phyloP scores from a whole-genome alignment of 1,139 yeast genomes.

The Insectozyma bohioensis region DNA sequence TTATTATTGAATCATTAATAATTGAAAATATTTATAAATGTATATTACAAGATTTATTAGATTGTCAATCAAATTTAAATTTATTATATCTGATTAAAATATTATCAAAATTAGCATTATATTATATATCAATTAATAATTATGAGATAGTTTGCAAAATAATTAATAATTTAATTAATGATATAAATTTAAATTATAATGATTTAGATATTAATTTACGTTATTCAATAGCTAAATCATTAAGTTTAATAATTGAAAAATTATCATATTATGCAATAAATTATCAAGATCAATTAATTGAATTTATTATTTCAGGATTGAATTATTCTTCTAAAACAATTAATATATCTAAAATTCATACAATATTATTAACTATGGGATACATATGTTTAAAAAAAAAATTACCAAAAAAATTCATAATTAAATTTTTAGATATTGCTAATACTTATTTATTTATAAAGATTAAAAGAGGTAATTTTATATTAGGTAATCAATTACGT shows the following conservation, averaged over 20 bases:
- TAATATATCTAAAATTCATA: conserved; percentile 31
- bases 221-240: conserved; percentile 38
- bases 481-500: conserved; percentile 67
- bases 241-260: conserved; percentile 23
- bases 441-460: conserved; percentile 53
- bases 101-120: conserved; percentile 28
- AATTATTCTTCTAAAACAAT: conserved; percentile 14
- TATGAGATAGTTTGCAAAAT: conserved; percentile 22
- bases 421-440: conserved; percentile 29
- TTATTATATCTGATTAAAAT: conserved; percentile 35
- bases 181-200: conserved; percentile 16
- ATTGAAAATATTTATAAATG: conserved; percentile 19
- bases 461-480: conserved; percentile 47
- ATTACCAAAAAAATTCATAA: conserved; percentile 26
- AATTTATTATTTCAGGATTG: conserved; percentile 24
- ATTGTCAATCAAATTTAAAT: conserved; percentile 22
- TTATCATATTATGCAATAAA: conserved; percentile 28
- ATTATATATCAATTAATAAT: conserved; percentile 16
- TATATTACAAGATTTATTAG: conserved; percentile 11
- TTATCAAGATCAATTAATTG: conserved; percentile 34
- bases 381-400: conserved; percentile 30
- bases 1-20: conserved; percentile 11
- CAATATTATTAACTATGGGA: conserved; percentile 37
- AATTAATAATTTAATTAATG: conserved; percentile 31
- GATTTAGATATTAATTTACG: conserved; percentile 33